Percentiles rank a stretch among this genome's conserved stretches.
Conservation (phyloP, 2,329 filamentous ascomycete genomes). For the Ascochyta lentis region DNA sequence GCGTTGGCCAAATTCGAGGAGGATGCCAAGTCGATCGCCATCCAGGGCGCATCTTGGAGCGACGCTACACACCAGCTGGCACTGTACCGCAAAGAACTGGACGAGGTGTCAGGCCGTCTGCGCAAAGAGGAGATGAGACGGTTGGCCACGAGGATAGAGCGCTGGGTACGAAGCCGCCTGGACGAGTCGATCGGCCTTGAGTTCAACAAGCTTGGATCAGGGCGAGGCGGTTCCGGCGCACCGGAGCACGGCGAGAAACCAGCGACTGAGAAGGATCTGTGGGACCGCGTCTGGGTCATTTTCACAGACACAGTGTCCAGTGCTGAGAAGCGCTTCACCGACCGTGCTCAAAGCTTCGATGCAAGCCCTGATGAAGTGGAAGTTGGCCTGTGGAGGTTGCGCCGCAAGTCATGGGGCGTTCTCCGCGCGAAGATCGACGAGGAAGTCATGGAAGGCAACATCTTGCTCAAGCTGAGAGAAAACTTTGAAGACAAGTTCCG, state of each 20-base stretch:
- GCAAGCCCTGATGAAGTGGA: conserved; percentile 90
- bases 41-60: conserved; percentile 85
- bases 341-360: conserved; percentile 91
- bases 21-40: conserved; percentile 75
- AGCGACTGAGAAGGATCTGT: conserved; percentile 79
- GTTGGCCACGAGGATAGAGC: conserved; percentile 86
- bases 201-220: conserved; percentile 94
- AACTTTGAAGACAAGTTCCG: conserved; percentile 99
- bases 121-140: conserved; percentile 96
- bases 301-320: conserved; percentile 85
- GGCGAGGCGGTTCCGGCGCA: conserved; percentile 80
- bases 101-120: conserved; percentile 82
- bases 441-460: conserved; percentile 97
- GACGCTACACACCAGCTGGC: conserved; percentile 81
- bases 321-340: conserved; percentile 83
- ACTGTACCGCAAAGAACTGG: conserved; percentile 87
- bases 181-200: conserved; percentile 88
- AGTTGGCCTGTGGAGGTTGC: conserved; percentile 88
- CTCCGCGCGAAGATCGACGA: conserved; percentile 91
- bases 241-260: conserved; percentile 78
- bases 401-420: conserved; percentile 93
- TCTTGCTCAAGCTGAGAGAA: conserved; percentile 91
- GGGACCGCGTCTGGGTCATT: conserved; percentile 92
- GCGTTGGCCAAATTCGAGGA: conserved; percentile 77
- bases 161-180: conserved; percentile 89